Base-by-base conservation (phyloP, 1,284 basidiomycete species). In the Malassezia restricta region DNA sequence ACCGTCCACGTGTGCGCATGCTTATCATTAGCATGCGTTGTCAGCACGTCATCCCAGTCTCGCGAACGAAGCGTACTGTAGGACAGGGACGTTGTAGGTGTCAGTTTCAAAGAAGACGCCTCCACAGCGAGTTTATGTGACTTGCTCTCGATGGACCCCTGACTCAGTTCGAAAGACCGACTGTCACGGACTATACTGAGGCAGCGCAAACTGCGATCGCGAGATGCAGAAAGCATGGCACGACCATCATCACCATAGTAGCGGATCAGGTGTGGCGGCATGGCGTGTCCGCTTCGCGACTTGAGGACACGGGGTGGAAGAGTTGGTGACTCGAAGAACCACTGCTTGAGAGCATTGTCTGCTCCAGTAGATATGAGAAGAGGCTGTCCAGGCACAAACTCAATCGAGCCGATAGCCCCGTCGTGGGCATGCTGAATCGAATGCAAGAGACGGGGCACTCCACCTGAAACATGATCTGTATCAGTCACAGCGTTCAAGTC, bases 221-320 rank as follows among this genome's bases (percentile, higher is more conserved):
- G 65, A 6, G 63, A 65, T 6, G 66, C 65, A 1, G 61, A 61
- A 37, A 99, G 76, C 5, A 98, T 78, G 61, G 90, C 85, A 73
- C 96, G 96, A 5, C 94, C 94, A 65, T 98, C 91, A 20, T 87
- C 84, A 20, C 91, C 94, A 71, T 95, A 96, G 74, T 89, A 96
- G 43, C 91, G 80, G 43, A 98, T 88, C 24, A 91, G 78, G 66
- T 90, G 84, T 0, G 92, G 91, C 11, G 92, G 90, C 0, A 83
- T 79, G 62, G 86, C 84, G 67, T 99, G 94, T 20, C 94, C 94
- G 0, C 87, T 85, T 42, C 94, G 81, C 69, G 82, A 85, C 76
- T 96, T 96, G 41, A 96, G 80, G 11, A 98, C 76, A 39, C 88
- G 64, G 1, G 69, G 69, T 0, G 92, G 90, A 42, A 59, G 59